Evolutionary conservation across 2,329 filamentous ascomycete genomes (phyloP).

Genomic region (Pseudohalonectria lignicola): DNA sequence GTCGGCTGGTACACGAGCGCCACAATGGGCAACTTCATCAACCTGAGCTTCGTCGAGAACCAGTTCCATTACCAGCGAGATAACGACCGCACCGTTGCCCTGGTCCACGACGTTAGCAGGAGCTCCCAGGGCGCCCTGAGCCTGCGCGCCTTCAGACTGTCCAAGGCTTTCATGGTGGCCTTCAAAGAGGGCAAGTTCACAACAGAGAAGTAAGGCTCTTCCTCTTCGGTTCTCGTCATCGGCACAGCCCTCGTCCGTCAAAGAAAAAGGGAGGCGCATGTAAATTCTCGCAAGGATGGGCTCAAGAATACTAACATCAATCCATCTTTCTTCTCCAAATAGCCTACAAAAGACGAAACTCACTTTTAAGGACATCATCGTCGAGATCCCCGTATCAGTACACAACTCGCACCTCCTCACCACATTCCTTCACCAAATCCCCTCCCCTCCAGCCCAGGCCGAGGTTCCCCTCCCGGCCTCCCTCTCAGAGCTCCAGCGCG

Average conservation of each 20-base stretch:
- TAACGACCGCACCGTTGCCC: slow-evolving; percentile 76
- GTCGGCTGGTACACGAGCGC: slow-evolving; percentile 98
- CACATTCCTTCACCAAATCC: slow-evolving; percentile 87
- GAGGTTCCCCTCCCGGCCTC: slow-evolving; percentile 69
- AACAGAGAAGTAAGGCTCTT: slow-evolving; percentile 73
- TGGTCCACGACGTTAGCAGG: slow-evolving; percentile 92
- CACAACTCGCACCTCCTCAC: slow-evolving; percentile 98
- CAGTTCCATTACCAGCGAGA: slow-evolving; percentile 96
- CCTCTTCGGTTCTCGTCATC: too few species aligned
- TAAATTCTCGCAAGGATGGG: too few species aligned
- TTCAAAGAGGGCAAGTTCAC: slow-evolving; percentile 98
- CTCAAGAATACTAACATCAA: too few species aligned
- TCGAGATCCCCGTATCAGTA: slow-evolving; percentile 79
- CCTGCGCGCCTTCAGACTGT: slow-evolving; percentile 83
- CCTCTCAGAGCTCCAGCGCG: slow-evolving; percentile 63
- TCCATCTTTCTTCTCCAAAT: slow-evolving; percentile 13
- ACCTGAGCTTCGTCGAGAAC: slow-evolving; percentile 92
- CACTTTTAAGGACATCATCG: slow-evolving; percentile 84
- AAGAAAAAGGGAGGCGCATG: too few species aligned
- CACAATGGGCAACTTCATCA: slow-evolving; percentile 98
- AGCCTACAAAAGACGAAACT: slow-evolving; percentile 93
- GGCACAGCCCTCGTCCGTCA: too few species aligned
- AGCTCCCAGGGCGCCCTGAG: slow-evolving; percentile 87
- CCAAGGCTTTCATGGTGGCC: slow-evolving; percentile 75
- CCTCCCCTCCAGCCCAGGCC: slow-evolving; percentile 48